These are phyloP conservation scores for Cyclotella baltica DNA, from an alignment of 108 stramenopile genomes.

Conservation along the genomic window DNA sequence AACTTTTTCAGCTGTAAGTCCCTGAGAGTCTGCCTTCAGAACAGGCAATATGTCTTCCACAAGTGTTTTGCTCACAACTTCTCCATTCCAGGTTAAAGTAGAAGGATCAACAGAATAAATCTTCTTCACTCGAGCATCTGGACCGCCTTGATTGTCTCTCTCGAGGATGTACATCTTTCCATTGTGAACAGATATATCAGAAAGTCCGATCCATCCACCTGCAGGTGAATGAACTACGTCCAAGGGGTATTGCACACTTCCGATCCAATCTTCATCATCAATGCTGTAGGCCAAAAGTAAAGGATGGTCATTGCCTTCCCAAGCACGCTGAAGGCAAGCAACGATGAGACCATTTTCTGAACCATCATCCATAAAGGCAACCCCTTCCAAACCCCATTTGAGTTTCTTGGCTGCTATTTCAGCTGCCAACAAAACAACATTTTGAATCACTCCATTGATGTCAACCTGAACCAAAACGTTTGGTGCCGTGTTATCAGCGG, in stretches of 20 bases:
- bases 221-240: constrained; percentile 58
- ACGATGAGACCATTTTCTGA: constrained; percentile 50
- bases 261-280: constrained; percentile 21
- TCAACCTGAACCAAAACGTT: constrained; percentile 60
- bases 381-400: constrained; percentile 79
- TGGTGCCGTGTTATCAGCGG: constrained; percentile 47
- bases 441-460: constrained; percentile 46
- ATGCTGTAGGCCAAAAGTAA: constrained; percentile 59
- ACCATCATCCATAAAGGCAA: constrained; percentile 39
- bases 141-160: constrained; percentile 78
- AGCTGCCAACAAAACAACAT: constrained; percentile 63
- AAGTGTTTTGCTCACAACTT: constrained; percentile 51
- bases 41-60: constrained; percentile 52
- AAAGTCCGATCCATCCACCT: constrained; percentile 84
- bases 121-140: constrained; percentile 73
- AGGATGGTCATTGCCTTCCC: constrained; percentile 49
- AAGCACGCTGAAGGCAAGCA: constrained; percentile 67
- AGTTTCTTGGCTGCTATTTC: constrained; percentile 44
- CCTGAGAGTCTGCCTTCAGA: constrained; percentile 28
- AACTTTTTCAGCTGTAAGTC: constrained; percentile 60
- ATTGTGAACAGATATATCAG: constrained; percentile 64
- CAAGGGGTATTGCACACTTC: constrained; percentile 67
- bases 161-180: constrained; percentile 69
- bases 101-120: constrained; percentile 62
- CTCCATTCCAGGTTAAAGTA: constrained; percentile 37